Conservation (phyloP, 108 stramenopile genomes). For the Parietichytrium sp. region DNA sequence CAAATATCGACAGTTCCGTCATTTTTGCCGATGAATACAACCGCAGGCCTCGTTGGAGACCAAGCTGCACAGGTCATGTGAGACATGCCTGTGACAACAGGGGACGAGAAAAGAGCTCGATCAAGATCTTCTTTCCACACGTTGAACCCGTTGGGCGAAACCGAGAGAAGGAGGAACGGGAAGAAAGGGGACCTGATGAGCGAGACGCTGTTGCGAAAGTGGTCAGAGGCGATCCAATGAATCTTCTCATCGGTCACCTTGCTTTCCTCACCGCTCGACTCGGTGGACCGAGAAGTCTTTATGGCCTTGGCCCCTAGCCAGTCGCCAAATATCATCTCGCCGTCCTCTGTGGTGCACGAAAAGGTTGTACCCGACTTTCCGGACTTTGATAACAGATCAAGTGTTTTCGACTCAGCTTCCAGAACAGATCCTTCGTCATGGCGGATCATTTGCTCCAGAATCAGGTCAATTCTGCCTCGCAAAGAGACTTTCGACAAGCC, state of each 20-base stretch:
- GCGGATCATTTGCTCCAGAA: background rate
- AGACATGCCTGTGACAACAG: slow-evolving; percentile 24
- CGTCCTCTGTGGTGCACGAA: slow-evolving; percentile 61
- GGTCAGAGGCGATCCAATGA: slow-evolving; percentile 61
- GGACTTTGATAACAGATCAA: background rate
- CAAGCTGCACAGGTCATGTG: slow-evolving; percentile 60
- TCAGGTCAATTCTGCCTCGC: background rate
- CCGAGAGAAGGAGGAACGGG: slow-evolving; percentile 57
- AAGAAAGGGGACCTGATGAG: slow-evolving; percentile 63
- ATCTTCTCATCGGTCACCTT: slow-evolving; percentile 53
- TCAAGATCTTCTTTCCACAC: slow-evolving; percentile 57
- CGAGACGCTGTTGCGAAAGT: slow-evolving; percentile 53
- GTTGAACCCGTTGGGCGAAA: slow-evolving; percentile 62
- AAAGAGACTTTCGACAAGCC: slow-evolving; percentile 38
- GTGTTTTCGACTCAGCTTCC: background rate
- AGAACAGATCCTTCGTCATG: background rate
- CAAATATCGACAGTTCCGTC: slow-evolving; percentile 67
- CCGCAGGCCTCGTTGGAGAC: slow-evolving; percentile 63
- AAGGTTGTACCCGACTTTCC: slow-evolving; percentile 9
- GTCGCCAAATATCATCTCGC: slow-evolving; percentile 60
- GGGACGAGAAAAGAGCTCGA: slow-evolving; percentile 58
- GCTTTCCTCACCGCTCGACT: background rate
- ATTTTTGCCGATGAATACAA: slow-evolving; percentile 55
- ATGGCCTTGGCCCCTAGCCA: slow-evolving; percentile 46
- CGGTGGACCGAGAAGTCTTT: background rate